phyloP scores from a whole-genome alignment of 495 filamentous ascomycete species.

The Tetracladium marchalianum region DNA sequence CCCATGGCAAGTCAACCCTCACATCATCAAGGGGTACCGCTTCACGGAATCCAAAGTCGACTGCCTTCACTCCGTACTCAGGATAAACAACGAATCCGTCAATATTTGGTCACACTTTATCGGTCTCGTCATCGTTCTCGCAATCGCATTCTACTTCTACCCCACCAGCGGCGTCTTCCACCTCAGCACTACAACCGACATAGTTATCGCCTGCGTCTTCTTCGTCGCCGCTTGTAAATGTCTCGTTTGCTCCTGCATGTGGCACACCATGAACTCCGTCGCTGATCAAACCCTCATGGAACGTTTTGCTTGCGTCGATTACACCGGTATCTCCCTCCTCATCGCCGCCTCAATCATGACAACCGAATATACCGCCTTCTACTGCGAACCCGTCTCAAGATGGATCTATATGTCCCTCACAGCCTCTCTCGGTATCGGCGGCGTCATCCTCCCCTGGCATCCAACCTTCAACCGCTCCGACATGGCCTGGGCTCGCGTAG shows the following conservation, averaged over 20 bases:
- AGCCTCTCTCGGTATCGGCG: constrained; percentile 70
- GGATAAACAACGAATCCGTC: constrained; percentile 82
- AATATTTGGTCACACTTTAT: constrained; percentile 98
- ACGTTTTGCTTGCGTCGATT: constrained; percentile 95
- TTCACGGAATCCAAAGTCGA: constrained; percentile 83
- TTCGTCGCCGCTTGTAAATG: constrained; percentile 97
- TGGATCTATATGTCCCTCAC: constrained; percentile 82
- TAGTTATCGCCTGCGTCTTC: constrained; percentile 85
- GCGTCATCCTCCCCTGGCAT: constrained; percentile 92
- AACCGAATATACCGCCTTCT: constrained; percentile 96
- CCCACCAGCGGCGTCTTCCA: constrained; percentile 77
- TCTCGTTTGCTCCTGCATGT: constrained; percentile 87
- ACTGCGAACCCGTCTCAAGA: constrained; percentile 84
- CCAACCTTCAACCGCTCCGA: constrained; percentile 88
- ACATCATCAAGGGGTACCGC: constrained; percentile 84
- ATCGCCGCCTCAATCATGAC: constrained; percentile 97
- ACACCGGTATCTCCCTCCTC: constrained; percentile 93
- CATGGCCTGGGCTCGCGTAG: constrained; percentile 85
- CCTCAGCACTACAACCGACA: constrained; percentile 73
- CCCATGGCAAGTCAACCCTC: constrained; percentile 91
- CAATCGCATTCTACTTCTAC: constrained; percentile 95
- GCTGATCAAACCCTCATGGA: constrained; percentile 84
- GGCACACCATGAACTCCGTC: constrained; percentile 98
- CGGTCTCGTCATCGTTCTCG: constrained; percentile 74
- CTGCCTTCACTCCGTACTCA: constrained; percentile 74